These are phyloP conservation scores for Raffaelea albimanens DNA, from an alignment of 2,329 filamentous ascomycete species.

Conservation along the genomic window DNA sequence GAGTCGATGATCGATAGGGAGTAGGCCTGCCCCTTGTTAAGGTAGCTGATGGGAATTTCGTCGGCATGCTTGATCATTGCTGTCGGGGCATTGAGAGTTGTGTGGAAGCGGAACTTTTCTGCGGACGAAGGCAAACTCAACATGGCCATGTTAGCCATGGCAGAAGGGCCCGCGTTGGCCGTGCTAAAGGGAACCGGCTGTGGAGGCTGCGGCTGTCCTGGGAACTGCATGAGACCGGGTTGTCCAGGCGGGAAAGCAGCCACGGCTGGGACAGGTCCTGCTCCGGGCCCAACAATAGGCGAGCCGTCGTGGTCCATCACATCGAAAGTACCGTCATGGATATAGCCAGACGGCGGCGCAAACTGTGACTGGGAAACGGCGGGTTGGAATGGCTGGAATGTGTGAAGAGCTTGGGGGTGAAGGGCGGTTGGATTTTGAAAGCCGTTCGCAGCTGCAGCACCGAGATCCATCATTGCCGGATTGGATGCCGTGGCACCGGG, in stretches of 20 bases:
- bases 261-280: not conserved
- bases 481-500: constrained; percentile 24
- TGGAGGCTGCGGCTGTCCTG: constrained; percentile 4
- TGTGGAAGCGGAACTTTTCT: constrained; percentile 80
- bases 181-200: constrained; percentile 1
- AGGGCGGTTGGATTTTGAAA: constrained; percentile 45
- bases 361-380: constrained; percentile 51
- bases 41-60: constrained; percentile 93
- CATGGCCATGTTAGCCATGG: constrained; percentile 24
- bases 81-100: constrained; percentile 84
- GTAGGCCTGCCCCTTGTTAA: constrained; percentile 96
- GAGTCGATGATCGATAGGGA: constrained; percentile 78
- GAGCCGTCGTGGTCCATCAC: constrained; percentile 67
- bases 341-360: constrained; percentile 61
- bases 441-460: constrained; percentile 32
- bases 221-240: constrained; percentile 4
- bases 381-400: constrained; percentile 62
- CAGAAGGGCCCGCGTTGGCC: not conserved
- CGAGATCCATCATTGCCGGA: constrained; percentile 52
- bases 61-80: constrained; percentile 88
- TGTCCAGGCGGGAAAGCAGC: not conserved
- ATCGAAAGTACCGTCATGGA: constrained; percentile 73
- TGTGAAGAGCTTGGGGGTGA: constrained; percentile 42
- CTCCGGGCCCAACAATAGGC: constrained; percentile 46
- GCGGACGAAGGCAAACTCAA: constrained; percentile 41